Percentiles rank a stretch among this genome's conserved stretches.
phyloP scores from a whole-genome alignment of 768 basidiomycete genomes.

The Podaxis carcinomalis region DNA sequence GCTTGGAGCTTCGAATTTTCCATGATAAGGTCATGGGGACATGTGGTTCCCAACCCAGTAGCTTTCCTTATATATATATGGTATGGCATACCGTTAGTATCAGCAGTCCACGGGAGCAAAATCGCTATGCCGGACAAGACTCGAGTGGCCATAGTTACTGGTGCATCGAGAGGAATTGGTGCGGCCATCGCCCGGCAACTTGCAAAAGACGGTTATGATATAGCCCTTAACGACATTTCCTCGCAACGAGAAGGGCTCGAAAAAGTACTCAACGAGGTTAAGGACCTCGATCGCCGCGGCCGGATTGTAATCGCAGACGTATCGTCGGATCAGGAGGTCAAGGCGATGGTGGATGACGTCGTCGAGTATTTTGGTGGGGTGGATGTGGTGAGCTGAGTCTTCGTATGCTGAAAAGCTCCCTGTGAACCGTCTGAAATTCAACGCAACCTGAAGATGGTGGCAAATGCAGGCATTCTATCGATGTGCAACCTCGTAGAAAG shows the following conservation, averaged over 20 bases:
- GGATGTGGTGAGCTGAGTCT: constrained; percentile 15
- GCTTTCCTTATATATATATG: background rate
- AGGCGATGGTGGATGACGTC: constrained; percentile 12
- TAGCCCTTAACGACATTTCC: constrained; percentile 35
- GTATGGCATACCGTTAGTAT: background rate
- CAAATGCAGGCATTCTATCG: constrained; percentile 1
- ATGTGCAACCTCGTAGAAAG: background rate
- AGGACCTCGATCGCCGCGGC: constrained; percentile 6
- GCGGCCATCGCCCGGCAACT: constrained; percentile 40
- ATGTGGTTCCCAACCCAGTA: background rate
- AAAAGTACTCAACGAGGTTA: constrained; percentile 10
- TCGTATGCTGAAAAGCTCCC: background rate
- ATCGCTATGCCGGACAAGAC: background rate
- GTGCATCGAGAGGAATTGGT: constrained; percentile 43
- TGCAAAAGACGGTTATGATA: constrained; percentile 37
- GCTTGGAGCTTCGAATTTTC: background rate
- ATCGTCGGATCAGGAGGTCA: constrained; percentile 16
- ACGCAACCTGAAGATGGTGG: background rate
- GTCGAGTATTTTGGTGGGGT: constrained; percentile 16
- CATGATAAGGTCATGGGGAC: background rate
- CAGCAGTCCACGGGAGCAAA: background rate
- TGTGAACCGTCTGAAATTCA: background rate
- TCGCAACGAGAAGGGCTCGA: constrained; percentile 10
- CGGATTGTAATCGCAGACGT: constrained; percentile 14
- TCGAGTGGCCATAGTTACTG: constrained; percentile 38